Evolutionary conservation across 371 early-diverging fungal genomes (phyloP).

Genomic region (Mortierella sp.): DNA sequence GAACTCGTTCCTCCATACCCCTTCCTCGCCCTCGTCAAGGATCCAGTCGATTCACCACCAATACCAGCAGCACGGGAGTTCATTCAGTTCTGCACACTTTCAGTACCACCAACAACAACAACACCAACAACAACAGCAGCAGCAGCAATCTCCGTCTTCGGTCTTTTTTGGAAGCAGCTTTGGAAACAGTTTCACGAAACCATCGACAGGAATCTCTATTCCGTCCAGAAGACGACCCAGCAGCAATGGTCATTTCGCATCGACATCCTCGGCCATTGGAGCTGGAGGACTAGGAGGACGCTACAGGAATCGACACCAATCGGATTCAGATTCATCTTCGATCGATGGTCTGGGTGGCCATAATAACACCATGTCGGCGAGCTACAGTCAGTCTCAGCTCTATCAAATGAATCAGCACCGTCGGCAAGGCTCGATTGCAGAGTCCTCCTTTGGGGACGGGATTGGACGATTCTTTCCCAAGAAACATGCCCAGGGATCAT

Average conservation of each 20-base stretch:
- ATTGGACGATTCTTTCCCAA: conserved; percentile 48
- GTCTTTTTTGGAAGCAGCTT: conserved; percentile 29
- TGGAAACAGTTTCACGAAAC: conserved; percentile 27
- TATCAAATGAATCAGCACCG: conserved; percentile 16
- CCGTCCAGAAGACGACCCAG: conserved; percentile 42
- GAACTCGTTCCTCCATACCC: conserved; percentile 51
- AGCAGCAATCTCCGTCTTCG: conserved; percentile 14
- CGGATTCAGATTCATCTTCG: conserved; percentile 42
- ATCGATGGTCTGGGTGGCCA: conserved; percentile 16
- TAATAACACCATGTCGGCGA: not conserved
- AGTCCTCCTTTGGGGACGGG: conserved; percentile 48
- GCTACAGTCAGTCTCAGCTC: conserved; percentile 18
- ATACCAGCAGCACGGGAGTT: conserved; percentile 13
- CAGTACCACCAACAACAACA: conserved; percentile 14
- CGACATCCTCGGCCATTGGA: not conserved
- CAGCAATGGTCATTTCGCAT: conserved; percentile 10
- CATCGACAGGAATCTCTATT: conserved; percentile 41
- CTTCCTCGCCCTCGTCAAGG: conserved; percentile 37
- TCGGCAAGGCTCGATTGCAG: conserved; percentile 35
- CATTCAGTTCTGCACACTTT: conserved; percentile 1
- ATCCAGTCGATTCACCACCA: conserved; percentile 28
- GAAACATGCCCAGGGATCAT: conserved; percentile 21
- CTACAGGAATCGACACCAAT: conserved; percentile 16
- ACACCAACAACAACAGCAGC: not conserved
- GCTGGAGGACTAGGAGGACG: conserved; percentile 15